Percentiles rank a stretch among this genome's conserved stretches.
phyloP scores from a whole-genome alignment of 352 stramenopile species.

The Phytophthora agathidicida region DNA sequence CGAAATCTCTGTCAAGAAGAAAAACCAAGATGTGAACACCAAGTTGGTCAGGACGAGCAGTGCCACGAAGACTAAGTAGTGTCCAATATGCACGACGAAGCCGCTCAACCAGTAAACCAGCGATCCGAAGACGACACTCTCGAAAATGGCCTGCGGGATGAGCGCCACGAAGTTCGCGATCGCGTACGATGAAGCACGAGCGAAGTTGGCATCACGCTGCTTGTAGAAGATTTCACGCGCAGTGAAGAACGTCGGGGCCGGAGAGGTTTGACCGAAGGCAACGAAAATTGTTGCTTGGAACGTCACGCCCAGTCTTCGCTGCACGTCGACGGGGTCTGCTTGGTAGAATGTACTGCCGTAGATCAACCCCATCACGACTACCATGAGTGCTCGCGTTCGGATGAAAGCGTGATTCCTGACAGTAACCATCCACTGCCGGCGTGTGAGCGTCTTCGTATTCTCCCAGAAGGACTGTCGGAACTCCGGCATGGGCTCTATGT shows the following conservation, averaged over 20 bases:
- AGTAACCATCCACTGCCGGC: constrained; percentile 62
- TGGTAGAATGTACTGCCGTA: constrained; percentile 46
- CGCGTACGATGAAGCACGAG: constrained; percentile 54
- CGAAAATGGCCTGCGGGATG: constrained; percentile 54
- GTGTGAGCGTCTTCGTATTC: constrained; percentile 28
- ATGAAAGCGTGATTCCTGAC: constrained; percentile 42
- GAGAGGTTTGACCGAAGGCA: constrained; percentile 63
- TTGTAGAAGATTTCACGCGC: constrained; percentile 76
- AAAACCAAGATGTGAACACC: constrained; percentile 43
- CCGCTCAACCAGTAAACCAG: constrained; percentile 84
- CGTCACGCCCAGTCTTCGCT: constrained; percentile 62
- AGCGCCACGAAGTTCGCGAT: constrained; percentile 58
- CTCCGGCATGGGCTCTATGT: constrained; percentile 37
- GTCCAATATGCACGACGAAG: constrained; percentile 16
- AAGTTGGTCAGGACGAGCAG: constrained; percentile 44
- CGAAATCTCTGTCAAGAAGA: constrained; percentile 33
- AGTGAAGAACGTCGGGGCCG: constrained; percentile 76
- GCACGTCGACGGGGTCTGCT: constrained; percentile 31
- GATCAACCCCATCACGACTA: constrained; percentile 39
- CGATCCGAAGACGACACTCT: constrained; percentile 72
- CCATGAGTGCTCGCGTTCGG: constrained; percentile 29
- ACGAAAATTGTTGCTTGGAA: constrained; percentile 79
- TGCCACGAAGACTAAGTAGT: constrained; percentile 38
- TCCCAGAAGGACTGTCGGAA: constrained; percentile 44
- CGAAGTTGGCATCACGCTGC: constrained; percentile 75